Conservation (phyloP, 2,329 filamentous ascomycete genomes). For the Cladosporium colombiae region DNA sequence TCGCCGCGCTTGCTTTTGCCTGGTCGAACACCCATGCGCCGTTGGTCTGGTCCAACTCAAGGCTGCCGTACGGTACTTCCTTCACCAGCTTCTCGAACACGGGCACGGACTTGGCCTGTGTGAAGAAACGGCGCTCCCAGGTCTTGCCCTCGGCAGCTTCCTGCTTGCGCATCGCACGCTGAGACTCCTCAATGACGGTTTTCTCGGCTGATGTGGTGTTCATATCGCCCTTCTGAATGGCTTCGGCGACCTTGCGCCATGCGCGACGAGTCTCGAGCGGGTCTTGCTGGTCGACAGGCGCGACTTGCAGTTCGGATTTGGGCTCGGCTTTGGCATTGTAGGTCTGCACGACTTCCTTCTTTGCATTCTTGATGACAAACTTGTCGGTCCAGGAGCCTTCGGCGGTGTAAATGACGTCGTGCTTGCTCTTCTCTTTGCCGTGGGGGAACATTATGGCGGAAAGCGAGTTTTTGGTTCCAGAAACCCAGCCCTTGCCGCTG, state of each 20-base stretch:
- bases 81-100: constrained; percentile 52
- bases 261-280: constrained; percentile 84
- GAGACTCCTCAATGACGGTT: constrained; percentile 83
- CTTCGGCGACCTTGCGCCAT: constrained; percentile 81
- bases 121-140: constrained; percentile 88
- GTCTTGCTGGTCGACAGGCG: constrained; percentile 76
- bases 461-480: constrained; percentile 93
- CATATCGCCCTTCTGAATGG: constrained; percentile 80
- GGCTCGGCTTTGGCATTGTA: constrained; percentile 51
- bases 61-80: constrained; percentile 42
- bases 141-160: constrained; percentile 72
- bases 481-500: constrained; percentile 89
- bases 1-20: constrained; percentile 46
- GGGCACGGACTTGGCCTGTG: constrained; percentile 40
- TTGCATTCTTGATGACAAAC: constrained; percentile 74
- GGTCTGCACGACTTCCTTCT: constrained; percentile 44
- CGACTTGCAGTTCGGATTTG: constrained; percentile 68
- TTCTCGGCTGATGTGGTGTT: constrained; percentile 78
- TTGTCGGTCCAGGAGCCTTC: constrained; percentile 88
- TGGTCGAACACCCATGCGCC: constrained; percentile 71
- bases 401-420: constrained; percentile 72
- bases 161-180: constrained; percentile 72
- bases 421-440: constrained; percentile 61
- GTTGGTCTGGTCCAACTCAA: constrained; percentile 66
- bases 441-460: constrained; percentile 71